Base-by-base conservation (phyloP, 306 rosid genomes). In the Comarum palustre region DNA sequence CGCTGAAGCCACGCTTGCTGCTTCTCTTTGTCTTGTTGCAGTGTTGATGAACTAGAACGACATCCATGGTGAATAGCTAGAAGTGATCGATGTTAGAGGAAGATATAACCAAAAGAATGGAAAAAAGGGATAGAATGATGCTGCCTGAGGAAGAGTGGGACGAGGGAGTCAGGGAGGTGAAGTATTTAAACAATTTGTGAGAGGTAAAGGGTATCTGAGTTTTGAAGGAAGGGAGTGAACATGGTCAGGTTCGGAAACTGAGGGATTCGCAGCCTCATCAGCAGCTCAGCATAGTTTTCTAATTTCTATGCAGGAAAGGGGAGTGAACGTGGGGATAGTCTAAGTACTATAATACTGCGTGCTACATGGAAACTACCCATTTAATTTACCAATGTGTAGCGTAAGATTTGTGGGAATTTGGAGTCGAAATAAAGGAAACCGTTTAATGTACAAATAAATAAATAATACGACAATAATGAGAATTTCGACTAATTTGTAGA, bases 181-280 rank as follows among this genome's bases (percentile, higher is more conserved):
- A 15, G 64, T 68, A 75, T 82, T 22, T 41, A 63, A 78, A 73
- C 66, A 76, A 43, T 4, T 58, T 41, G 42, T 15, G 24, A 63
- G 68, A 47, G 22, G 66, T 2, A 12, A 36, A 54, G 58, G 45
- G 71, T 86, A 87, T 80, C 84, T 82, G 60, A 54, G 73, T 67
- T 79, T 79, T 16, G 82, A 80, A 79, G 86, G 69, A 34, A 78
- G 73, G 64, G 79, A 79, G 84, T 81, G 94, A 88, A 90, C 92
- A 84, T 86, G 92, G 92, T 83, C 79, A 81, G 88, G 95, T 86
- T 88, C 92, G 89, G 82, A 87, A 87, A 85, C 82, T 76, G 88
- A 82, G 96, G 89, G 94, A 90, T 89, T 77, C 83, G 92, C 89
- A 85, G 78, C 77, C 82, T 84, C 62, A 45, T 36, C 57, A 58